A percentile compares a stretch with the other conserved stretches of the same genome.
Conservation (phyloP, 495 filamentous ascomycete species). For the Margaritispora aquatica region DNA sequence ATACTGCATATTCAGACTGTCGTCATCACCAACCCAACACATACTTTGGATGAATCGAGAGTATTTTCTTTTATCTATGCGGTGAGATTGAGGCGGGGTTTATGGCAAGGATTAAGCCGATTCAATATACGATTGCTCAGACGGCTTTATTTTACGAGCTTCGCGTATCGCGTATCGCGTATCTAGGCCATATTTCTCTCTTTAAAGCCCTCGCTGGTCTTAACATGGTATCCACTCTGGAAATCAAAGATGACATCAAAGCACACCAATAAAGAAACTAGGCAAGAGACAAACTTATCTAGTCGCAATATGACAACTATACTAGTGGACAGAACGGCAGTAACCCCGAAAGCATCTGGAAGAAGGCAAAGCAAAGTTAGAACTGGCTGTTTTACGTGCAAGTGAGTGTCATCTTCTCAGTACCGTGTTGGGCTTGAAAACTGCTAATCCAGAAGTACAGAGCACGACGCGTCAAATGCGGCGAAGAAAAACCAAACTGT, state of each 20-base stretch:
- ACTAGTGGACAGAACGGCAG: background rate
- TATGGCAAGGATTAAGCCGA: no score
- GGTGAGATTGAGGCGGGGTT: no score
- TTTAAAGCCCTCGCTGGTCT: no score
- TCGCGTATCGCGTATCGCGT: no score
- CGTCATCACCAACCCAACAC: no score
- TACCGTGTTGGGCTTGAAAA: background rate
- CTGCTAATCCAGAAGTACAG: background rate
- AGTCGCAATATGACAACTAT: background rate
- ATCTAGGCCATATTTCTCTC: no score
- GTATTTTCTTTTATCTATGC: no score
- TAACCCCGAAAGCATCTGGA: background rate
- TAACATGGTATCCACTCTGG: background rate
- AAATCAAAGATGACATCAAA: background rate
- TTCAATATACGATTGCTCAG: no score
- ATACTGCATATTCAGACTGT: no score
- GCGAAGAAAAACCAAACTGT: constrained; percentile 24
- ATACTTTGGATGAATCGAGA: no score
- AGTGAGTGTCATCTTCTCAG: constrained; percentile 7
- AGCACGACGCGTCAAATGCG: constrained; percentile 21
- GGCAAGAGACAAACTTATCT: background rate
- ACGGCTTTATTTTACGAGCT: no score
- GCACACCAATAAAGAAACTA: background rate
- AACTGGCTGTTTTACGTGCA: constrained; percentile 29
- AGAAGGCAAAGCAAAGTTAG: constrained; percentile 19